Conservation (phyloP, 495 filamentous ascomycete species). For the Penicillium longicatenatum region DNA sequence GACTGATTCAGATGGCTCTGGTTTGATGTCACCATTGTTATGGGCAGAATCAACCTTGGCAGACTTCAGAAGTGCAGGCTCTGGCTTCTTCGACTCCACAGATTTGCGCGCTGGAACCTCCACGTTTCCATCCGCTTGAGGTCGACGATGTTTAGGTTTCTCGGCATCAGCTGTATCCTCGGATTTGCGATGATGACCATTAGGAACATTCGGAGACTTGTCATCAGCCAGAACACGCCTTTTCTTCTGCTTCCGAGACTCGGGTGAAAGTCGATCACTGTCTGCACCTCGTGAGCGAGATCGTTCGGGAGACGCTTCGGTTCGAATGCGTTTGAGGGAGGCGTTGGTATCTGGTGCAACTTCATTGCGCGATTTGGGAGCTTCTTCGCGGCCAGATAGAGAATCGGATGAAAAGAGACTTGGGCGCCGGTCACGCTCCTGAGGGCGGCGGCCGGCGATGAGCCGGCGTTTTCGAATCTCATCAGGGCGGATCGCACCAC, state of each 20-base stretch:
- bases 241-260: slow-evolving; percentile 51
- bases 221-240: slow-evolving; percentile 49
- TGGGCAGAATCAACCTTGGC: slow-evolving; percentile 29
- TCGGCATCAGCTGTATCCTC: slow-evolving; percentile 21
- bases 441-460: slow-evolving; percentile 47
- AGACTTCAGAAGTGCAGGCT: slow-evolving; percentile 10
- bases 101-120: slow-evolving; percentile 12
- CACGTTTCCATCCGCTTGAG: slow-evolving; percentile 23
- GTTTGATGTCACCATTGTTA: slow-evolving; percentile 28
- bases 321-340: slow-evolving; percentile 62
- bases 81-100: slow-evolving; percentile 24
- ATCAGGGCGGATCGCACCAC: slow-evolving; percentile 32
- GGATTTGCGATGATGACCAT: slow-evolving; percentile 36
- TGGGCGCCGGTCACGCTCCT: slow-evolving; percentile 39
- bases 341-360: slow-evolving; percentile 27
- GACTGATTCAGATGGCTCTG: slow-evolving; percentile 33
- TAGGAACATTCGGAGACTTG: slow-evolving; percentile 33
- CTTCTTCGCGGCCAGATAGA: slow-evolving; percentile 42
- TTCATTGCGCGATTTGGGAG: slow-evolving; percentile 37
- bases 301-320: slow-evolving; percentile 67
- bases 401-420: slow-evolving; percentile 49
- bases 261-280: slow-evolving; percentile 36
- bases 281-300: slow-evolving; percentile 54
- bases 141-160: slow-evolving; percentile 29
- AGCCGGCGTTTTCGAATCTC: slow-evolving; percentile 45